Conservation (phyloP, 179 eudicot species). For the Beta macrorhiza region DNA sequence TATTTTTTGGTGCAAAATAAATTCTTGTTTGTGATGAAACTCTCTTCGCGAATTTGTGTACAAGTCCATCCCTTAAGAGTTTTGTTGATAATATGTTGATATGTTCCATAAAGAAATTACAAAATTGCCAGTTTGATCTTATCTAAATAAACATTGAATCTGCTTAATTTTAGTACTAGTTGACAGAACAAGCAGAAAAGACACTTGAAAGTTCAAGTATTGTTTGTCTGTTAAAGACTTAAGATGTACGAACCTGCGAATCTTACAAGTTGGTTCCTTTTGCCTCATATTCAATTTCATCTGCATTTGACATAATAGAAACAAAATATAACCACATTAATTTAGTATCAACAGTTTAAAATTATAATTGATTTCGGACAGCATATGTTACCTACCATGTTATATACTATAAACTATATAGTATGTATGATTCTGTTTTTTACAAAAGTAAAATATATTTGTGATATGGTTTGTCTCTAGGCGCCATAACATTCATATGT, state of each 20-base stretch:
- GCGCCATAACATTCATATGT: constrained; percentile 19
- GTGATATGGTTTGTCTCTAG: constrained; percentile 7
- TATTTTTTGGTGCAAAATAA: no score
- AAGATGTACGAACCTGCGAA: neutral
- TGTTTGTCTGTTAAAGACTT: constrained; percentile 15
- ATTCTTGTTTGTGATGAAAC: no score
- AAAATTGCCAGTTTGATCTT: neutral
- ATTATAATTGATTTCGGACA: neutral
- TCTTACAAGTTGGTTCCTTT: constrained; percentile 16
- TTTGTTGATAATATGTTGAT: neutral
- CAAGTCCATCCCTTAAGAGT: no score
- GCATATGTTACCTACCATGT: constrained; percentile 9
- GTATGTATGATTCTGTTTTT: neutral
- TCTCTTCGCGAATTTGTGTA: no score
- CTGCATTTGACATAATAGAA: constrained; percentile 14
- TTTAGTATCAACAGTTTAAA: neutral
- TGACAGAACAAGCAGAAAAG: neutral
- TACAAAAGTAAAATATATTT: no score
- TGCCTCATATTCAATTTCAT: constrained; percentile 10
- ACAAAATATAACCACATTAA: constrained; percentile 10
- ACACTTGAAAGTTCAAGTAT: constrained; percentile 1
- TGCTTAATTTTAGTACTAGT: neutral
- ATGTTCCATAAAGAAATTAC: neutral
- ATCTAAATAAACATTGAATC: neutral
- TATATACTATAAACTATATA: neutral